A percentile compares a stretch with the other conserved stretches of the same genome.
phyloP scores from a whole-genome alignment of 805 yeast genomes.

The Metschnikowia reukaufii region DNA sequence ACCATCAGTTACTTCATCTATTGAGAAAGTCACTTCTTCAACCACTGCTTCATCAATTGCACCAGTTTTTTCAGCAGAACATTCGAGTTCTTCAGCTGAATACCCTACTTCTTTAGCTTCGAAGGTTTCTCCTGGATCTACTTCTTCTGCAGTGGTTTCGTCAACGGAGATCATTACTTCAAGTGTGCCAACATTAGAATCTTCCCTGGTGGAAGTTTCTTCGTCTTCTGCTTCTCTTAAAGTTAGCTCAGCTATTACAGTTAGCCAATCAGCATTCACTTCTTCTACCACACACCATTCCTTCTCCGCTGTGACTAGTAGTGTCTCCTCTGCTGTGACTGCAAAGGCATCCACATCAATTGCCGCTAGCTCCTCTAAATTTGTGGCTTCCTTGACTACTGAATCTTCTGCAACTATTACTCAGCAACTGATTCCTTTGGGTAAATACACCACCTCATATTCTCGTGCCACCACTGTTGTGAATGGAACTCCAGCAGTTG shows the following conservation, averaged over 20 bases:
- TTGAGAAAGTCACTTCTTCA: neutral
- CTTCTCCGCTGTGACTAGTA: neutral
- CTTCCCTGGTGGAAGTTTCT: too few species aligned
- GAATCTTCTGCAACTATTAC: neutral
- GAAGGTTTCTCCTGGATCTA: neutral
- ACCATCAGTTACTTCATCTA: neutral
- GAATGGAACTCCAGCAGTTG: slow-evolving; percentile 24
- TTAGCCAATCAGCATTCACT: too few species aligned
- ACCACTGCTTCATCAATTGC: too few species aligned
- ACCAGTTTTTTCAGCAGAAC: neutral
- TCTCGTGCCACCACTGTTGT: slow-evolving; percentile 23
- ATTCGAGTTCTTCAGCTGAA: neutral
- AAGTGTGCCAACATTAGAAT: too few species aligned
- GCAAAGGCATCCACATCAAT: neutral
- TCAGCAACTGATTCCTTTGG: slow-evolving; percentile 12
- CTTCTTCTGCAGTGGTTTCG: neutral
- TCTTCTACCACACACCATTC: neutral
- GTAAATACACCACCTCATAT: slow-evolving; percentile 25
- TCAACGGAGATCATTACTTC: too few species aligned
- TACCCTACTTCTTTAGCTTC: slow-evolving; percentile 1
- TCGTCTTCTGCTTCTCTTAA: too few species aligned
- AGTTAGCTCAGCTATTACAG: too few species aligned
- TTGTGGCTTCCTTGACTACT: neutral
- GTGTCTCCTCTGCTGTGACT: neutral
- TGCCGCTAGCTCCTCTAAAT: neutral